Evolutionary conservation across 1,284 basidiomycete species (phyloP).

Genomic region (Polyporus tsugae): DNA sequence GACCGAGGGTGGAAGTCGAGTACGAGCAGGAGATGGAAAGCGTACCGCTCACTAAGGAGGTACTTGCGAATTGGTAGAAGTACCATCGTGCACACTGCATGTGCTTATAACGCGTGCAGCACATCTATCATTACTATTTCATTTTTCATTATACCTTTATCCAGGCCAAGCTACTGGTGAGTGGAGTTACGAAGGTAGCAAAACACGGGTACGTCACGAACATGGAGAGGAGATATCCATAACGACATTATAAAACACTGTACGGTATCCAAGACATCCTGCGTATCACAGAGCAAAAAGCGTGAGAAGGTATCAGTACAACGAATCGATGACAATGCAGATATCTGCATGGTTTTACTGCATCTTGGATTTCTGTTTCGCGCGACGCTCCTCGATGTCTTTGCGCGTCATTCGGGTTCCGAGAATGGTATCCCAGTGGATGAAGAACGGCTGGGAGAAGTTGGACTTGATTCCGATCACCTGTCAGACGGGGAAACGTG

Average conservation of each 20-base stretch:
- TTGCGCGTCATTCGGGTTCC: conserved; percentile 84
- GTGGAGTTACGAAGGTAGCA: neutral
- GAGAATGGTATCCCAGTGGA: conserved; percentile 86
- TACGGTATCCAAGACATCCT: conserved; percentile 11
- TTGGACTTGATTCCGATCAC: conserved; percentile 95
- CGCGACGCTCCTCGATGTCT: conserved; percentile 61
- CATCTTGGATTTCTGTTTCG: conserved; percentile 36
- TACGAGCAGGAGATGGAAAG: conserved; percentile 92
- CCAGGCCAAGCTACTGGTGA: neutral
- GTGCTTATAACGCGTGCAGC: neutral
- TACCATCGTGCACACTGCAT: neutral
- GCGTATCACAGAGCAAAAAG: conserved; percentile 3
- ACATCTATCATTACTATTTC: conserved; percentile 19
- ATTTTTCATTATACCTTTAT: conserved; percentile 16
- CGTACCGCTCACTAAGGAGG: conserved; percentile 64
- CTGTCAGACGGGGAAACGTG: conserved; percentile 46
- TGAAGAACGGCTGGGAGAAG: conserved; percentile 94
- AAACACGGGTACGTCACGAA: conserved; percentile 6
- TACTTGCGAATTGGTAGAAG: conserved; percentile 65
- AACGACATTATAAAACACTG: conserved; percentile 13
- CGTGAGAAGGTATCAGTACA: conserved; percentile 9
- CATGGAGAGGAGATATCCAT: conserved; percentile 4
- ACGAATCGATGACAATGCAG: neutral
- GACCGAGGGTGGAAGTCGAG: conserved; percentile 91
- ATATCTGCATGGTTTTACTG: conserved; percentile 13